Base-by-base conservation (phyloP, 139 green algal genomes). In the Nannochloris sp. region DNA sequence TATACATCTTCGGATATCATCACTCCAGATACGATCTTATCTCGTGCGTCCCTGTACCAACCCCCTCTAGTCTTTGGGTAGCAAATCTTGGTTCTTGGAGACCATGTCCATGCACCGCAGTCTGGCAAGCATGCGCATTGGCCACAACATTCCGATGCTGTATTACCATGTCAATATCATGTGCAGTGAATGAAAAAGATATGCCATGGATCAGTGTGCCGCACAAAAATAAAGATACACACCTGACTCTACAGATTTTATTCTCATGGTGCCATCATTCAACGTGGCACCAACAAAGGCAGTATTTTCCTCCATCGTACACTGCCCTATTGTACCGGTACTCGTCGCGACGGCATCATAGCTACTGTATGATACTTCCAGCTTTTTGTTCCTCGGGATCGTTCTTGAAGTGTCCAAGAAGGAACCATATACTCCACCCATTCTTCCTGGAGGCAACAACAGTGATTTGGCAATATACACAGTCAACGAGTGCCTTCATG, bases 71-170 rank as follows among this genome's bases (percentile, higher is more conserved):
- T 23, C 21, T 49, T 64, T 31, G 57, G 57, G 23, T 64, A 64
- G 24, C 57, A 64, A 27, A 51, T 64, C 21, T 64, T 64, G 15
- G 23, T 48, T 27, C 6, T 31, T 31, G 12, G 18, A 9, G 40
- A 56, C 40, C 40, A 64, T 25, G 40, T 49, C 57, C 57, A 64
- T 27, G 40, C 40, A 27, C 12, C 23, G 21, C 57, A 64, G 6
- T 31, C 57, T 29, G 57, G 18, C 15, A 64, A 8, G 40, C n/a
- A 24, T 56, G 57, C 19, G 27, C 57, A 64, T 31, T 49, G 18
- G 5, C 12, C 23, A 51, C 57, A 64, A 15, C 57, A 64, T 31
- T 27, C 57, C 16, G 23, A 27, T 25, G 57, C 57, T 64, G 57
- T 23, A 64, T 4, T 14, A 14, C 9, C 7, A 11, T 12, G 8